Base-by-base conservation (phyloP, 2,329 filamentous ascomycete genomes). In the Alternaria triticina region DNA sequence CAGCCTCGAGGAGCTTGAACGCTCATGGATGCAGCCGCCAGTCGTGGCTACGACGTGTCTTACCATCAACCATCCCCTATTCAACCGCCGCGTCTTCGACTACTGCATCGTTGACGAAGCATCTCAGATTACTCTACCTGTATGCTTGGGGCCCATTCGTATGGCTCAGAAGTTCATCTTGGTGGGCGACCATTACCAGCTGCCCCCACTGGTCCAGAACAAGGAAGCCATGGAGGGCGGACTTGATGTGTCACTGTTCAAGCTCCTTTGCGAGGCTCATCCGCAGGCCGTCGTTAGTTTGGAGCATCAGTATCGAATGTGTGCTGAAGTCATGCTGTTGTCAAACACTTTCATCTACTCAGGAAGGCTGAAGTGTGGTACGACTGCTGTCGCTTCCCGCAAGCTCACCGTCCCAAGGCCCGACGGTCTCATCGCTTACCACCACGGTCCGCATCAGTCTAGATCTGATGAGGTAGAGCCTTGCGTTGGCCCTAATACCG, bases 51-150 rank as follows among this genome's bases (percentile, higher is more conserved):
- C 96, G 1, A 98, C 96, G 0, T 99, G 96, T 75, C 86, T 99
- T 25, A 93, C 94, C 3, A 92, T 97, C 76, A 95, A 91, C 70
- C 96, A 99, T 77, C 87, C 90, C 3, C 83, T 99, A 9, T 98
- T 99, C 81, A 91, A 88, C 60, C 91, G 95, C 74, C 91, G 96
- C 5, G 89, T 90, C 1, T 99, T 99, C 71, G 96, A 99, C 80
- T 98, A 97, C 77, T 99, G 96, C 76, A 98, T 99, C 66, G 95
- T 99, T 5, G 96, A 99, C 70, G 96, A 99, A 80, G 96, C 96
- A 1, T 97, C 94, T 3, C 96, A 99, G 74, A 98, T 99, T 76
- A 99, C 96, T 0, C 83, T 99, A 20, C 96, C 96, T 0, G 95
- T 97, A 20, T 98, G 96, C 69, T 84, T 98, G 0, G 96, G 96